Base-by-base conservation (phyloP, 331 rosid species). In the Quercus tomentella region DNA sequence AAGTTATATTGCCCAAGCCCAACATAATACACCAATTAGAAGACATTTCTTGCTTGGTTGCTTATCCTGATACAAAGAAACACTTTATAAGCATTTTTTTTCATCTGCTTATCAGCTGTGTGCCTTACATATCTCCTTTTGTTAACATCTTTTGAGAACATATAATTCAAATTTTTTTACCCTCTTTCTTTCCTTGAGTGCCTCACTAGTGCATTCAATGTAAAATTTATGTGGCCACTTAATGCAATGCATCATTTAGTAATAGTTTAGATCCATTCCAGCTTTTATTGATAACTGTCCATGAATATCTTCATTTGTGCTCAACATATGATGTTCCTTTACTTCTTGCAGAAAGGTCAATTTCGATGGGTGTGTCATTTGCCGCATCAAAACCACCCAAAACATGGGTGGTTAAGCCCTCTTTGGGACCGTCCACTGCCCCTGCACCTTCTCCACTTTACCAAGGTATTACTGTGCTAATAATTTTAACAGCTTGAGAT, bases 391-490 rank as follows among this genome's bases (percentile, higher is more conserved):
- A 87, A 75, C 81, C 28, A 65, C 82, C 70, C 49, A 75, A 63
- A 76, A 73, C 30, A 55, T 74, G 85, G 83, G 76, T 65, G 83
- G 75, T 69, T 84, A 87, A 84, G 78, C 81, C 89, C 69, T 83
- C 84, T 41, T 66, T 56, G 21, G 81, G 82, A 70, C 78, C 92
- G 33, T 82, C 76, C 81, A 71, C 84, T 81, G 77, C 87, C 41
- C 90, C 85, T 80, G 85, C 76, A 74, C 92, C 91, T 65, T 86
- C 97, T 85, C 91, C 94, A 83, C 65, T 51, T 74, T 68, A 76
- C 83, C 78, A 74, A 85, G 94, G 97, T 86, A 82, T 76, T 63
- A 56, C 72, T 75, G 23, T 41, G 56, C 67, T 74, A 49, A 37
- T 23, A 45, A 17, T 63, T 65, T 72, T 37, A 55, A 25, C 51